Base-by-base conservation (phyloP, 2,329 filamentous ascomycete species). In the Cladosporium phlei region DNA sequence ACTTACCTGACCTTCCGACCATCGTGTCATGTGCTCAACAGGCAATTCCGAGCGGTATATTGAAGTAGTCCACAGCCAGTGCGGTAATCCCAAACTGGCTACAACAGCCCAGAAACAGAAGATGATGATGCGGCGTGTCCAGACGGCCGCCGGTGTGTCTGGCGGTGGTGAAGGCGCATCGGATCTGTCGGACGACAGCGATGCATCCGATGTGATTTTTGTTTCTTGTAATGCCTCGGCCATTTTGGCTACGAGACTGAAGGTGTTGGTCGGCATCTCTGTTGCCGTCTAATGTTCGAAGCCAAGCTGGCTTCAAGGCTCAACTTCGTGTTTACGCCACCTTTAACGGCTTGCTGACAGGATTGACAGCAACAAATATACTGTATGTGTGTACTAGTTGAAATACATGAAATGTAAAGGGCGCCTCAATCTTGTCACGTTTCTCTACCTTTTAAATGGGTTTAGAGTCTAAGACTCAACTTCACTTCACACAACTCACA, bases 11-110 rank as follows among this genome's bases (percentile, higher is more conserved):
- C 89, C 89, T 60, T 94, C 86, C 8, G 88, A 86, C 91, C 93
- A 97, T 52, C 85, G 79, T 56, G 86, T 79, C 93, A 98, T 98
- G 46, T 83, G 78, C 61, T 85, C 78, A 55, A 96, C 67, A 4
- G 93, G 93, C 56, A 98, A 71, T 34, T 82, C 77, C 10, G 91
- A 90, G 46, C 93, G 80, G 66, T 95, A 90, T 46, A 97, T 95
- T 0, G 86, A 85, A 3, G 93, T 98, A 0, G 93, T 97, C 66
- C 82, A 83, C 82, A 88, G 94, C 93, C 93, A 98, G 78, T 95
- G 84, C 48, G 93, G 93, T 55, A 98, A 66, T 2, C 93, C 93
- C 5, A 98, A 70, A 22, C 85, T 77, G 5, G 95, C 64, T 5
- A 95, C 87, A 28, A 97, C 81, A 4, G 82, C 72, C 93, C 93